Conservation (phyloP, 2,329 filamentous ascomycete species). For the Pseudogymnoascus sp. region DNA sequence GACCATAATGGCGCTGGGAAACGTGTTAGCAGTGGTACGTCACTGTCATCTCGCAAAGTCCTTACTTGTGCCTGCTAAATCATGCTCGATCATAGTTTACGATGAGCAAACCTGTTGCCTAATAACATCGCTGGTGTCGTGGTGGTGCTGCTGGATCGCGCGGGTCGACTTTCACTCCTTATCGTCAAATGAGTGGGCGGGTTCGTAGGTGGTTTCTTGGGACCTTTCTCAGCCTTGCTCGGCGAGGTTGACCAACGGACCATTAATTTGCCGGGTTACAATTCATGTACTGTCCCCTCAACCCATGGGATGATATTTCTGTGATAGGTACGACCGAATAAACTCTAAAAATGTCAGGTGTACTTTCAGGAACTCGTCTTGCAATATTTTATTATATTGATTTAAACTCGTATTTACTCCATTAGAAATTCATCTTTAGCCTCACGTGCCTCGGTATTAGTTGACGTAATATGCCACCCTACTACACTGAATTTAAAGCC, state of each 20-base stretch:
- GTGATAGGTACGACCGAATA: not conserved
- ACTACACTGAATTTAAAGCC: not conserved
- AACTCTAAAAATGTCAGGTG: not conserved
- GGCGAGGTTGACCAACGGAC: not conserved
- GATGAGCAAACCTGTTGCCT: not conserved
- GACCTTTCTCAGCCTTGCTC: constrained; percentile 5
- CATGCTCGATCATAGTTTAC: constrained; percentile 11
- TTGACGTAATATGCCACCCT: constrained; percentile 9
- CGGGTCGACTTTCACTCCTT: not conserved
- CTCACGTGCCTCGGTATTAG: constrained; percentile 1
- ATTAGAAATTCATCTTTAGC: not conserved
- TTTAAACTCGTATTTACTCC: not conserved
- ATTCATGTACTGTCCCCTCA: not conserved
- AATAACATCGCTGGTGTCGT: not conserved
- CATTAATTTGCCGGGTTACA: not conserved
- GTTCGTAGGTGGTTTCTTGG: not conserved
- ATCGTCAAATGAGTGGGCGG: not conserved
- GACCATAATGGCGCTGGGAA: constrained; percentile 21
- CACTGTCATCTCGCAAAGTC: not conserved
- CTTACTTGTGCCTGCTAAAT: constrained; percentile 10
- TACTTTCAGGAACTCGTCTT: not conserved
- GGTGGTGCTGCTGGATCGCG: not conserved
- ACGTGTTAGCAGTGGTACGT: constrained; percentile 12
- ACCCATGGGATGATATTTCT: not conserved
- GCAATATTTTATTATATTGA: not conserved